These are phyloP conservation scores for Lenzites betulinus DNA, from an alignment of 768 basidiomycete genomes.

Conservation along the genomic window DNA sequence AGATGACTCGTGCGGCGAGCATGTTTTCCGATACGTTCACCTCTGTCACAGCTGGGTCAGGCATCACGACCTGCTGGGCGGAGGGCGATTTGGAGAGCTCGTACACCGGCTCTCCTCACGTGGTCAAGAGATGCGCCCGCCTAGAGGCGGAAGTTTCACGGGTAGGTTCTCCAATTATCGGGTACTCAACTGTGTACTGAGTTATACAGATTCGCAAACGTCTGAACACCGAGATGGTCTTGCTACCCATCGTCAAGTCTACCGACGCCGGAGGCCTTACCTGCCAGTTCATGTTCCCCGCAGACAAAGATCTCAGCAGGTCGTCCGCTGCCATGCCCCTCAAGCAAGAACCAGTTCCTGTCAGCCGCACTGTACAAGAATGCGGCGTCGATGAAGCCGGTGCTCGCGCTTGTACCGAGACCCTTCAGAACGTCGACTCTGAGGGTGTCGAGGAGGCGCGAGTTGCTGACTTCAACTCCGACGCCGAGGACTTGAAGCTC, in stretches of 20 bases:
- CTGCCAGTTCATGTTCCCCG: slow-evolving; percentile 11
- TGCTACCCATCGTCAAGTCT: slow-evolving; percentile 3
- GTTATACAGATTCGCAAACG: slow-evolving; percentile 1
- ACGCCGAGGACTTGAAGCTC: neutral
- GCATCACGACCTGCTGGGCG: neutral
- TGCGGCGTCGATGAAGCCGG: neutral
- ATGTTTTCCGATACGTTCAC: neutral
- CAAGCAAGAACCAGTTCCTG: neutral
- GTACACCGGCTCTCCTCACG: neutral
- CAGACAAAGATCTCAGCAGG: neutral
- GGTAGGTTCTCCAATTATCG: neutral
- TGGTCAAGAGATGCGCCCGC: slow-evolving; percentile 2
- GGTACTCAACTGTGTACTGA: too few relatives aligned
- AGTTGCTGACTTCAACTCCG: neutral
- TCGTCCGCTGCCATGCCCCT: neutral
- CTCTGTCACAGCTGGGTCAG: neutral
- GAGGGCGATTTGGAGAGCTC: slow-evolving; percentile 1
- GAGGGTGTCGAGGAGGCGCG: neutral
- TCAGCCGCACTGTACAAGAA: neutral
- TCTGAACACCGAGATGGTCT: neutral
- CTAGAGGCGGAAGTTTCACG: slow-evolving; percentile 1
- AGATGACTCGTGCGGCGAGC: slow-evolving; percentile 3
- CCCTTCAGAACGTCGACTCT: slow-evolving; percentile 1
- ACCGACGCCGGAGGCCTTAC: slow-evolving; percentile 5
- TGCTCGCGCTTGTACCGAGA: neutral